These are phyloP conservation scores for Spathaspora arborariae DNA, from an alignment of 805 yeast genomes.

Conservation along the genomic window DNA sequence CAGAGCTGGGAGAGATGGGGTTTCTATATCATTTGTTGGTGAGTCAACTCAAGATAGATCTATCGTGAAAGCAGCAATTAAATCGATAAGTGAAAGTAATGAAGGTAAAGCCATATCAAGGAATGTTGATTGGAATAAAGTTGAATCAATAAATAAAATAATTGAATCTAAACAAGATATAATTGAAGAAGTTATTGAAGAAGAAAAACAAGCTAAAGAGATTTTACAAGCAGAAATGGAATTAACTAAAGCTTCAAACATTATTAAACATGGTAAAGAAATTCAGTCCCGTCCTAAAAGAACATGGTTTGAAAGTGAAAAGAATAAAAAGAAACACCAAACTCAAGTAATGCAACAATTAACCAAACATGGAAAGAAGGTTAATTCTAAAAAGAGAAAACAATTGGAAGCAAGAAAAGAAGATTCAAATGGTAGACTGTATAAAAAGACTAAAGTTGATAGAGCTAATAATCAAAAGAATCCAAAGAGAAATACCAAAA, in stretches of 20 bases:
- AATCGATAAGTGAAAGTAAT: conserved; percentile 45
- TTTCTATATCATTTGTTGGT: conserved; percentile 89
- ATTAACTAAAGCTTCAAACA: conserved; percentile 76
- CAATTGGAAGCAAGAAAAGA: conserved; percentile 58
- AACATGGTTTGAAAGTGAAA: conserved; percentile 81
- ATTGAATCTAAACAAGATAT: conserved; percentile 57
- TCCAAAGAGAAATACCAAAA: conserved; percentile 7
- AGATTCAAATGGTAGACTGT: conserved; percentile 44
- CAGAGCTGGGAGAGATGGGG: conserved; percentile 97
- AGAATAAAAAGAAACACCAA: conserved; percentile 45
- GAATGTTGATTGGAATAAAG: conserved; percentile 84
- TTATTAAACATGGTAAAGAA: conserved; percentile 75
- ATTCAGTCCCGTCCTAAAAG: conserved; percentile 88
- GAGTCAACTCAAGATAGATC: conserved; percentile 82
- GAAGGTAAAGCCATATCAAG: conserved; percentile 75
- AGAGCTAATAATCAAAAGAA: conserved; percentile 45
- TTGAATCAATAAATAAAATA: conserved; percentile 61
- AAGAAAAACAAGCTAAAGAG: conserved; percentile 88
- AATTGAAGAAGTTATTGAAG: conserved; percentile 74
- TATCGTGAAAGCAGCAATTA: conserved; percentile 88
- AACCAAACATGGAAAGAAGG: conserved; percentile 49
- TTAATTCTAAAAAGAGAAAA: conserved; percentile 70
- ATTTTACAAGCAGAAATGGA: conserved; percentile 88
- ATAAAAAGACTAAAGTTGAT: conserved; percentile 78
- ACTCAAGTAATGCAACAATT: conserved; percentile 34